A percentile compares a stretch with the other conserved stretches of the same genome.
phyloP scores from a whole-genome alignment of 768 basidiomycete genomes.

The Mycena crocata region DNA sequence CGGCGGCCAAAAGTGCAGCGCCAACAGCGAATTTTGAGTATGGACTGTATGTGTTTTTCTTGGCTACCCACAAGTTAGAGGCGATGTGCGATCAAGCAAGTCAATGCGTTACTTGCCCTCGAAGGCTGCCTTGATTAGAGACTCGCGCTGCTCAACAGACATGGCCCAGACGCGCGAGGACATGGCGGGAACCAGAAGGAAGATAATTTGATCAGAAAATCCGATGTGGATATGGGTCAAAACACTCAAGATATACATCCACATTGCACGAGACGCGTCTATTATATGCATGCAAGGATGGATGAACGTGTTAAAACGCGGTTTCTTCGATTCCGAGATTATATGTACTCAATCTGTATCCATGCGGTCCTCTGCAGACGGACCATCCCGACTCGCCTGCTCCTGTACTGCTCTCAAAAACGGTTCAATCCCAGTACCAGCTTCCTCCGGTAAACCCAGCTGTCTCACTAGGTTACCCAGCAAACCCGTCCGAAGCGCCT shows the following conservation, averaged over 20 bases:
- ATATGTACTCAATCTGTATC: slow-evolving; percentile 73
- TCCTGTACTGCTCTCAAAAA: slow-evolving; percentile 87
- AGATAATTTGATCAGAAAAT: no score
- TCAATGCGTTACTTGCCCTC: slow-evolving; percentile 28
- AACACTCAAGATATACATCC: no score
- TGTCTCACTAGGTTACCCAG: slow-evolving; percentile 79
- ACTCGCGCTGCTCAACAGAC: slow-evolving; percentile 30
- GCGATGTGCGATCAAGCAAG: not conserved
- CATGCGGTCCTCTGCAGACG: slow-evolving; percentile 68
- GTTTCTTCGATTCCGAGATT: not conserved
- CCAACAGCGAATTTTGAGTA: slow-evolving; percentile 97
- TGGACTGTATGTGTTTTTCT: slow-evolving; percentile 77
- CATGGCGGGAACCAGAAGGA: not conserved
- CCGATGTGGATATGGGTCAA: no score
- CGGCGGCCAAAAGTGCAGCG: slow-evolving; percentile 80
- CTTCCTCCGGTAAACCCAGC: slow-evolving; percentile 87
- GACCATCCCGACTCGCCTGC: slow-evolving; percentile 68
- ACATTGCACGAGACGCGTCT: no score
- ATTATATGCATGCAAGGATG: no score
- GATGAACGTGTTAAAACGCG: not conserved
- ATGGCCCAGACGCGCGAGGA: slow-evolving; percentile 21
- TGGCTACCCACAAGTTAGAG: slow-evolving; percentile 62
- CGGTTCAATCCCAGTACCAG: slow-evolving; percentile 79
- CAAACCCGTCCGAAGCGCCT: slow-evolving; percentile 85
- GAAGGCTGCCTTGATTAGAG: slow-evolving; percentile 29